These are phyloP conservation scores for Xerocomus potaroensis DNA, from an alignment of 768 basidiomycete species.

Conservation along the genomic window DNA sequence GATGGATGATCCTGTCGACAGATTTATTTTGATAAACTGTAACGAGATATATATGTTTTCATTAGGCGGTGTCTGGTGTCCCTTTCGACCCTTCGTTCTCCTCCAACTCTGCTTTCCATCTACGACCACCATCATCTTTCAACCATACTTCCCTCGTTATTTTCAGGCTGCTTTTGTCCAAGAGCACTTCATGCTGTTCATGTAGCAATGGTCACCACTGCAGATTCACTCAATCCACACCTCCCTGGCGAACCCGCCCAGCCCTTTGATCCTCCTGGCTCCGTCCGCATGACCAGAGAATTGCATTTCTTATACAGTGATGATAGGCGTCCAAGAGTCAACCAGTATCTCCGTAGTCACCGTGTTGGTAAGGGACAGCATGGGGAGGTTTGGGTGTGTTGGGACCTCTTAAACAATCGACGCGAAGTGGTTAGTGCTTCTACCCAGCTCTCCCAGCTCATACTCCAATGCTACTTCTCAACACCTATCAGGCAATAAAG, in stretches of 20 bases:
- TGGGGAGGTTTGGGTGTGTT: constrained; percentile 81
- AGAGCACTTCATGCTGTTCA: constrained; percentile 25
- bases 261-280: constrained; percentile 38
- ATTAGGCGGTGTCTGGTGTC: constrained; percentile 33
- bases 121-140: constrained; percentile 20
- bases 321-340: constrained; percentile 53
- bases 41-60: constrained; percentile 12
- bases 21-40: constrained; percentile 1
- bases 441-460: constrained; percentile 5
- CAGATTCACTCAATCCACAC: constrained; percentile 21
- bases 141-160: constrained; percentile 15
- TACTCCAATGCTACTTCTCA: constrained; percentile 6
- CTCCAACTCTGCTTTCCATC: constrained; percentile 17
- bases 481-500: constrained; percentile 64
- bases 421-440: constrained; percentile 42
- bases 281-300: constrained; percentile 47
- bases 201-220: constrained; percentile 22
- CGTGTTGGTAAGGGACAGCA: constrained; percentile 87
- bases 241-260: constrained; percentile 36
- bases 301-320: constrained; percentile 39
- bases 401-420: constrained; percentile 43
- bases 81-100: constrained; percentile 7
- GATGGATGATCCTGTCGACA: constrained; percentile 10
- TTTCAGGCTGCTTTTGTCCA: constrained; percentile 6
- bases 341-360: constrained; percentile 78